These are phyloP conservation scores for Rhodotorula sp. DNA, from an alignment of 1,284 basidiomycete species.

Conservation along the genomic window DNA sequence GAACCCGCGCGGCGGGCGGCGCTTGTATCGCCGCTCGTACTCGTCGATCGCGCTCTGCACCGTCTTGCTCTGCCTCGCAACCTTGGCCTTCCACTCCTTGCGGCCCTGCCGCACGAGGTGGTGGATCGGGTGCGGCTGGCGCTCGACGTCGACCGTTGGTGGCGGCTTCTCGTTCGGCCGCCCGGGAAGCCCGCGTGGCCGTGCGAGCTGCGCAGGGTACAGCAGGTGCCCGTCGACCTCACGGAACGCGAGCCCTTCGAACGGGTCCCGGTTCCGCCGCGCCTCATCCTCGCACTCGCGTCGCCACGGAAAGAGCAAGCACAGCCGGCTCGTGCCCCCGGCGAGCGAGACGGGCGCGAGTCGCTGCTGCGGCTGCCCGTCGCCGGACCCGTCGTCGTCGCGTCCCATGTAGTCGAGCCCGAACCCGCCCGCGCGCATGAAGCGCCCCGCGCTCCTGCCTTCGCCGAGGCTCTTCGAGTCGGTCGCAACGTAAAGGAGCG, in stretches of 20 bases:
- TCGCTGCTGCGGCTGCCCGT: background rate
- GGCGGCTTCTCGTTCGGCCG: background rate
- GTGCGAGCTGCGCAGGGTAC: conserved; percentile 7
- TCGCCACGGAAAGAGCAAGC: conserved; percentile 32
- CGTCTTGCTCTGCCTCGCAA: conserved; percentile 34
- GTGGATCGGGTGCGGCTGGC: conserved; percentile 40
- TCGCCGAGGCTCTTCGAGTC: background rate
- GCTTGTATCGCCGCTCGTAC: conserved; percentile 42
- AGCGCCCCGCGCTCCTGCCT: background rate
- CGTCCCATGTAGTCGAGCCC: conserved; percentile 29
- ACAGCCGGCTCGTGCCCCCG: conserved; percentile 9
- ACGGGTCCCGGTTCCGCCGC: conserved; percentile 9
- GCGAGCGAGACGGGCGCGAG: conserved; percentile 8
- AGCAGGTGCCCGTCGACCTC: conserved; percentile 6
- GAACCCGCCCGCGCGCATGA: conserved; percentile 24
- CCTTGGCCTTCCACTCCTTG: conserved; percentile 29
- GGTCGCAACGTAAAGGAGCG: background rate
- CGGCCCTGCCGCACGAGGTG: conserved; percentile 28
- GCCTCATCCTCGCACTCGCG: conserved; percentile 7
- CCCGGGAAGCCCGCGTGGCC: background rate
- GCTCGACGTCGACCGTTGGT: conserved; percentile 7
- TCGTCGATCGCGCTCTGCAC: conserved; percentile 40
- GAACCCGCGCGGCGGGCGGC: conserved; percentile 44
- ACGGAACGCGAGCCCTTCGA: conserved; percentile 12
- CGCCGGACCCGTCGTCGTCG: conserved; percentile 6